A percentile compares a stretch with the other conserved stretches of the same genome.
These are phyloP conservation scores for Diaporthe citrichinensis DNA, from an alignment of 2,329 filamentous ascomycete genomes.

Conservation along the genomic window DNA sequence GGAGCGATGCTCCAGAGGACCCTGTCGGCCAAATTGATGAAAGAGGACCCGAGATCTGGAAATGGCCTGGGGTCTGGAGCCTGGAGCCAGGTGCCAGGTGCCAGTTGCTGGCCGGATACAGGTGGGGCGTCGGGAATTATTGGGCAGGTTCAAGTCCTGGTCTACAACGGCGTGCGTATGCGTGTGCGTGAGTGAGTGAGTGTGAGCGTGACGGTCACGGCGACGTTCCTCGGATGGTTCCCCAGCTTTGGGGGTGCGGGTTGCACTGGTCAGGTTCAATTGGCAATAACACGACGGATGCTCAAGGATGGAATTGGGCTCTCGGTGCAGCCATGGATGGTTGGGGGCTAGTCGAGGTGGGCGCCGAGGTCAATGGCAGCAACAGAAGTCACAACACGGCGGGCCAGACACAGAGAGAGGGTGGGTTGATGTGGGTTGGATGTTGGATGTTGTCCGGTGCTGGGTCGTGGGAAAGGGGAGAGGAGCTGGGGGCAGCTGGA, in stretches of 20 bases:
- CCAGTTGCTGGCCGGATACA: constrained; percentile 25
- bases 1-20: constrained; percentile 28
- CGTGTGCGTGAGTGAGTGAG: background rate
- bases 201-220: background rate
- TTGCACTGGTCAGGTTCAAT: constrained; percentile 20
- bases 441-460: constrained; percentile 11
- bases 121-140: constrained; percentile 33
- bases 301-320: background rate
- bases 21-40: constrained; percentile 34
- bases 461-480: constrained; percentile 27
- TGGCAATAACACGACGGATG: constrained; percentile 1
- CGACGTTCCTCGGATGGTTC: background rate
- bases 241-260: background rate
- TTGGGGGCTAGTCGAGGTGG: constrained; percentile 1
- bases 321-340: constrained; percentile 23
- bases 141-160: constrained; percentile 10
- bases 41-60: constrained; percentile 29
- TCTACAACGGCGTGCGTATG: background rate
- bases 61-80: constrained; percentile 21
- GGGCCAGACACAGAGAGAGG: background rate
- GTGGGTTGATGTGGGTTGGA: constrained; percentile 29
- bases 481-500: constrained; percentile 17
- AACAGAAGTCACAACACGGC: constrained; percentile 6
- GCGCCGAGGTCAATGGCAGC: constrained; percentile 27
- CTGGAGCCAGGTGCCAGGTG: constrained; percentile 16